A percentile compares a stretch with the other conserved stretches of the same genome.
These are phyloP conservation scores for Hagleromyces aurorensis DNA, from an alignment of 805 yeast genomes.

Conservation along the genomic window DNA sequence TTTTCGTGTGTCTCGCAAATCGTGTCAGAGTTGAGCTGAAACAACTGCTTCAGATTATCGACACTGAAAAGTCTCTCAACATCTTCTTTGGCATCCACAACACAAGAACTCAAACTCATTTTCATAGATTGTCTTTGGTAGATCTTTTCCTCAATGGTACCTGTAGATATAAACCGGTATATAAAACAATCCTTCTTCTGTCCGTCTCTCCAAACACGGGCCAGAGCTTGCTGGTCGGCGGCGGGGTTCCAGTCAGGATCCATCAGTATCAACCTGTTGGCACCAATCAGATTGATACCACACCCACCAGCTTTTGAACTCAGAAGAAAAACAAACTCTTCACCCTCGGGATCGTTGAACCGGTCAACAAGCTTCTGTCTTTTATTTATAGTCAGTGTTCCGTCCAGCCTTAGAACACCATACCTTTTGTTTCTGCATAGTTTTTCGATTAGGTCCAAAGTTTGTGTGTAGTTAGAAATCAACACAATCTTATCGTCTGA, in stretches of 20 bases:
- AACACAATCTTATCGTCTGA: slow-evolving; percentile 93
- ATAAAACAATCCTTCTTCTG: slow-evolving; percentile 95
- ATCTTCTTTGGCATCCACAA: slow-evolving; percentile 92
- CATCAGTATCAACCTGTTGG: slow-evolving; percentile 76
- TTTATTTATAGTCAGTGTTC: slow-evolving; percentile 85
- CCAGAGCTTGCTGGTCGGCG: slow-evolving; percentile 94
- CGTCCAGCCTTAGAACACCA: slow-evolving; percentile 80
- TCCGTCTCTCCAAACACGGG: slow-evolving; percentile 98
- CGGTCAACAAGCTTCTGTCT: slow-evolving; percentile 87
- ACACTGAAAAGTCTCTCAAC: slow-evolving; percentile 87
- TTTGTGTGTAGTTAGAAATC: slow-evolving; percentile 91
- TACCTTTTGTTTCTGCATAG: slow-evolving; percentile 71
- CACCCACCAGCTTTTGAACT: slow-evolving; percentile 99
- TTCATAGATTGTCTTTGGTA: slow-evolving; percentile 95
- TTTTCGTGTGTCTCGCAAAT: slow-evolving; percentile 89
- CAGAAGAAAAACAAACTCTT: slow-evolving; percentile 77
- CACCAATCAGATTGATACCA: slow-evolving; percentile 95
- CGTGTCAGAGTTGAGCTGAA: slow-evolving; percentile 59
- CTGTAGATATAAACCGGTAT: slow-evolving; percentile 88
- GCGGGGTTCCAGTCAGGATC: slow-evolving; percentile 99
- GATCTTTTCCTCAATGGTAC: slow-evolving; percentile 93
- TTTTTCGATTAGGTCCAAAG: slow-evolving; percentile 81
- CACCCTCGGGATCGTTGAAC: slow-evolving; percentile 83
- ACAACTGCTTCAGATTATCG: slow-evolving; percentile 69
- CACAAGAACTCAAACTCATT: slow-evolving; percentile 86